Evolutionary conservation across 2,329 filamentous ascomycete species (phyloP), one percentile per base, ranked within the genome.

Genomic region (Xylaria sp.): DNA sequence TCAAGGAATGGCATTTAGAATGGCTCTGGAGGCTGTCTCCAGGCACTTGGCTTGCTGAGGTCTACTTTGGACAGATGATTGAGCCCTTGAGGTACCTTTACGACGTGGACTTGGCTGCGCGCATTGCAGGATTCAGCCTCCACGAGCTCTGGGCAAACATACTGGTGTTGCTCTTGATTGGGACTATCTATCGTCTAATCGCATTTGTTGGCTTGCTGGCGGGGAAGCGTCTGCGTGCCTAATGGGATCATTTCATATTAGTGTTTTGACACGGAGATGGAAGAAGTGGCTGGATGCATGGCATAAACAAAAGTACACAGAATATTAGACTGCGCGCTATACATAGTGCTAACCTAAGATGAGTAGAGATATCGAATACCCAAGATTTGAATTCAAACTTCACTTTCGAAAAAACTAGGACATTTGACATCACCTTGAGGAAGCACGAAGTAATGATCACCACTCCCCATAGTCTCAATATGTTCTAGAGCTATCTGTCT

Each of bases 11-110:
- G 87, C 81, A 86, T 48, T 71, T 89, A 72, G 82, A 83, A 63
- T 87, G 86, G 85, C 77, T 89, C 12, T 89, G 87, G 86, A 79
- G 86, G 16, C 74, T 82, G 18, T 84, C 81, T 10, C 87, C 86
- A 0, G 86, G 83, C 2, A 84, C 85, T 0, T 89, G 86, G 87
- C 79, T 88, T 27, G 83, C 85, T 0, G 87, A 89, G 75, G 75
- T 85, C 13, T 88, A 88, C 74, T 87, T 87, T 70, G 84, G 83
- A 0, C 79, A 85, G 74, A 82, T 87, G 60, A 77, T 88, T 4
- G 76, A 72, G 29, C 86, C 85, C 0, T 81, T 87, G 69, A 75
- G 70, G 0, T 85, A 87, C 69, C 73, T 89, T 5, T 89, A 87
- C 75, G 70, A 85, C 13, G 79, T 87, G 13, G 81, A 87, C 0